phyloP scores from a whole-genome alignment of 805 yeast species.

The Saccharomyces paradoxus region DNA sequence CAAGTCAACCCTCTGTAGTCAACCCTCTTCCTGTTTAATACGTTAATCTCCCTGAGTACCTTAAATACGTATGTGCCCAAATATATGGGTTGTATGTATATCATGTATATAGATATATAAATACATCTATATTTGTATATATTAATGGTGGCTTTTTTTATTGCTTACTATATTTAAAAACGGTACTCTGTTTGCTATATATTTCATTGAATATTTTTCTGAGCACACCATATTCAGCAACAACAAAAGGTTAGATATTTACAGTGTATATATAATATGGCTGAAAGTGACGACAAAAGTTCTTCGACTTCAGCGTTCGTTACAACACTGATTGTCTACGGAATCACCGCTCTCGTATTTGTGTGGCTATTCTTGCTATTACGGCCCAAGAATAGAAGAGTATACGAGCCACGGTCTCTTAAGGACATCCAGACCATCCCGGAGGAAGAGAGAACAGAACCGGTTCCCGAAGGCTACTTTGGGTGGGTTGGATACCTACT shows the following conservation, averaged over 20 bases:
- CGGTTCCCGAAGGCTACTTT: conserved; percentile 54
- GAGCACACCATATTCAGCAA: not conserved
- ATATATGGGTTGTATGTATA: too few species aligned
- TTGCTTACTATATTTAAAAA: too few species aligned
- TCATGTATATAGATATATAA: too few species aligned
- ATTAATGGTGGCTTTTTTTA: too few species aligned
- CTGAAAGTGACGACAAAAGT: conserved; percentile 14
- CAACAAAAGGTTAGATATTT: not conserved
- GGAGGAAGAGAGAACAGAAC: conserved; percentile 51
- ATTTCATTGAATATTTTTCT: too few species aligned
- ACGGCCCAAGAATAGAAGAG: conserved; percentile 56
- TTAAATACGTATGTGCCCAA: not conserved
- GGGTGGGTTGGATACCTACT: conserved; percentile 50
- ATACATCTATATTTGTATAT: too few species aligned
- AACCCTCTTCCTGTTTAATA: not conserved
- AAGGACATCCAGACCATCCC: conserved; percentile 27
- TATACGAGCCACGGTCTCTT: conserved; percentile 74
- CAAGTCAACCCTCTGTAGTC: too few species aligned
- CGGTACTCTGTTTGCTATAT: too few species aligned
- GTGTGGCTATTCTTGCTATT: conserved; percentile 51
- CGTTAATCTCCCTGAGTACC: not conserved
- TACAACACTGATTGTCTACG: conserved; percentile 61
- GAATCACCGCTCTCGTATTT: conserved; percentile 50
- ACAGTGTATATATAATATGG: conserved; percentile 5
- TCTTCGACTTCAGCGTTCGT: conserved; percentile 75